Evolutionary conservation across 2,329 filamentous ascomycete species (phyloP), one percentile per base, ranked within the genome.

Genomic region (Microsporum canis): DNA sequence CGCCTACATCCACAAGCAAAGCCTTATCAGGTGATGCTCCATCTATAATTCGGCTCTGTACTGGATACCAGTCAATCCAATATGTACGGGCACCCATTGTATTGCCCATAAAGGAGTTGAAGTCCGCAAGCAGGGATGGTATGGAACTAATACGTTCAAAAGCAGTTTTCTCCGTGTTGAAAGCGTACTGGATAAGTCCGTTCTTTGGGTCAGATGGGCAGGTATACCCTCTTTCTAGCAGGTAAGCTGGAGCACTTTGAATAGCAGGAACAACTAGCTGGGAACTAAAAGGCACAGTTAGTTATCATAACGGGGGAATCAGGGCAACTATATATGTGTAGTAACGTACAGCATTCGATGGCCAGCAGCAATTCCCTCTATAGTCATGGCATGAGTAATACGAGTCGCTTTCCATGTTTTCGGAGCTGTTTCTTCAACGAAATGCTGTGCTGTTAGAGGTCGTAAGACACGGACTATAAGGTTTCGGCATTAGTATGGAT

Each of bases 1-100:
- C 78, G 6, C 76, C 77, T 0, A 80, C 68, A 62, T 80, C 78
- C 1, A 79, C 76, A 1, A 75, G 61, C 1, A 72, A 65, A 5
- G 71, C 68, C 31, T 66, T 66, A 0, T 68, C 57, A 5, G 23
- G 12, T 17, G 29, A 33, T 36, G 31, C 49, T 14, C 49, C 49
- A 17, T 55, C 49, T 17, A 55, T 8, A 39, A 60, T 34, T 29
- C 36, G 45, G 17, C 45, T 60, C 58, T 60, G 33, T 33, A 55
- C 45, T 10, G 58, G 58, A 33, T 60, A 60, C 58, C 58, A 60
- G 17, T 60, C 58, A 31, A 60, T n/a, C 58, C 58, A 60, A 23
- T 60, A 60, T 5, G 34, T 60, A 14, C 58, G 43, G 14, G 58
- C 58, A 5, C 58, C 58, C 58, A 60, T 60, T 2, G 58, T 60